phyloP scores from a whole-genome alignment of 2,329 filamentous ascomycete species.

The Alternaria sp. region DNA sequence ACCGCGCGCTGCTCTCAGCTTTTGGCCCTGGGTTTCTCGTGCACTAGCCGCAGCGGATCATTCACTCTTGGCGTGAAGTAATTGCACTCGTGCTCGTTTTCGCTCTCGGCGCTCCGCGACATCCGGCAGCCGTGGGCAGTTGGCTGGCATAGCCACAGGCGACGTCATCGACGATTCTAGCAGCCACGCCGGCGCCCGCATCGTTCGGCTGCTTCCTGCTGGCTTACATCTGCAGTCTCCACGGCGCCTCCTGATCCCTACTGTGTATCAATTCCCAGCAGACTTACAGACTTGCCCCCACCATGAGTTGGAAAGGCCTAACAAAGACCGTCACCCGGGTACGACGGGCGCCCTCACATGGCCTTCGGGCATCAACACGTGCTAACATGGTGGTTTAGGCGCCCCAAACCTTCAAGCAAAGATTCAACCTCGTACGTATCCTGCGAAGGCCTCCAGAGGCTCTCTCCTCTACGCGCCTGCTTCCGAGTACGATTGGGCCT shows the following conservation, averaged over 20 bases:
- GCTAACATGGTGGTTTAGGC: slow-evolving; percentile 60
- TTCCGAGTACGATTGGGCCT: slow-evolving; percentile 22
- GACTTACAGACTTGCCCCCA: slow-evolving; percentile 1
- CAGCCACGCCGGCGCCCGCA: slow-evolving; percentile 36
- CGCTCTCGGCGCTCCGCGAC: slow-evolving; percentile 8
- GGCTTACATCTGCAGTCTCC: slow-evolving; percentile 1
- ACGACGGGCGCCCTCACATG: slow-evolving; percentile 46
- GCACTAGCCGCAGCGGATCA: background rate
- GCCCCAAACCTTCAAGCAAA: slow-evolving; percentile 88
- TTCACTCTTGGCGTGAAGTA: background rate
- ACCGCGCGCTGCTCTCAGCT: background rate
- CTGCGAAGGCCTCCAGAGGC: background rate
- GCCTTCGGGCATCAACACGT: slow-evolving; percentile 15
- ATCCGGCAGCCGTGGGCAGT: slow-evolving; percentile 8
- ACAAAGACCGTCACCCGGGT: slow-evolving; percentile 88
- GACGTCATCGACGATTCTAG: slow-evolving; percentile 13
- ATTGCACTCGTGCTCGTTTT: background rate
- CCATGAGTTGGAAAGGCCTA: slow-evolving; percentile 97
- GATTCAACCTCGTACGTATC: slow-evolving; percentile 77
- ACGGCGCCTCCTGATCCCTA: slow-evolving; percentile 7
- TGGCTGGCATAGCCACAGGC: slow-evolving; percentile 13
- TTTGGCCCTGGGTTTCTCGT: background rate
- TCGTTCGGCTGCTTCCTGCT: slow-evolving; percentile 20
- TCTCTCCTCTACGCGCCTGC: slow-evolving; percentile 19
- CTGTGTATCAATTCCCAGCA: slow-evolving; percentile 12